Percentiles rank a stretch among this genome's conserved stretches.
phyloP scores from a whole-genome alignment of 495 filamentous ascomycete species.

The Xanthoparmelia taractica region DNA sequence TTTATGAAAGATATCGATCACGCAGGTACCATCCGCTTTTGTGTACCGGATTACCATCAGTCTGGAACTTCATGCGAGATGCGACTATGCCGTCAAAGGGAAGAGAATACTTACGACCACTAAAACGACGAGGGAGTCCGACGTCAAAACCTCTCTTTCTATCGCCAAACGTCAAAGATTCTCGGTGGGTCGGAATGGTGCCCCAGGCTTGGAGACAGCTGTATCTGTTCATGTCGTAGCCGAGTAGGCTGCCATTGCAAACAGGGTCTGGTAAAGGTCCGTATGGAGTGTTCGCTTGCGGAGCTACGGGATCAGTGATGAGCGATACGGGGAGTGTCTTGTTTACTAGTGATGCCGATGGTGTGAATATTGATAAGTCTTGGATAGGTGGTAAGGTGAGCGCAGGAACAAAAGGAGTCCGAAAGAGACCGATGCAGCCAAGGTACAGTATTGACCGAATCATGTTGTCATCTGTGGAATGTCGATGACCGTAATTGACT shows the following conservation, averaged over 20 bases:
- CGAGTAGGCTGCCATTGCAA: background rate
- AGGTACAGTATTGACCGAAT: background rate
- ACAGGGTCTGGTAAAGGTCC: background rate
- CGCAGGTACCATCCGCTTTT: background rate
- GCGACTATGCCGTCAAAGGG: too few species aligned
- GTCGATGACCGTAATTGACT: background rate
- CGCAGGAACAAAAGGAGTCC: too few species aligned
- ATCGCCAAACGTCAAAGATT: background rate
- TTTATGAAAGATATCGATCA: background rate
- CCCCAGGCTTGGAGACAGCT: background rate
- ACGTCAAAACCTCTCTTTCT: background rate
- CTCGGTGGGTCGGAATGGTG: background rate
- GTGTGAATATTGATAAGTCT: background rate
- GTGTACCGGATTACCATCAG: too few species aligned
- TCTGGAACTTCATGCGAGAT: too few species aligned
- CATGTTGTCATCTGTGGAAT: background rate
- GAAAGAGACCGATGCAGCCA: background rate
- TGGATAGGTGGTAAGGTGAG: background rate
- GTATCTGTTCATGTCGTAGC: slow-evolving; percentile 2
- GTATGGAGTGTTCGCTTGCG: background rate
- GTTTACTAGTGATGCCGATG: background rate
- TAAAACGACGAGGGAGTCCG: background rate
- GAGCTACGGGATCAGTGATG: background rate
- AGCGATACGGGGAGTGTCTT: background rate
- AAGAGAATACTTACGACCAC: background rate